phyloP scores from a whole-genome alignment of 148 eudicot species.

The Rheum nobile region DNA sequence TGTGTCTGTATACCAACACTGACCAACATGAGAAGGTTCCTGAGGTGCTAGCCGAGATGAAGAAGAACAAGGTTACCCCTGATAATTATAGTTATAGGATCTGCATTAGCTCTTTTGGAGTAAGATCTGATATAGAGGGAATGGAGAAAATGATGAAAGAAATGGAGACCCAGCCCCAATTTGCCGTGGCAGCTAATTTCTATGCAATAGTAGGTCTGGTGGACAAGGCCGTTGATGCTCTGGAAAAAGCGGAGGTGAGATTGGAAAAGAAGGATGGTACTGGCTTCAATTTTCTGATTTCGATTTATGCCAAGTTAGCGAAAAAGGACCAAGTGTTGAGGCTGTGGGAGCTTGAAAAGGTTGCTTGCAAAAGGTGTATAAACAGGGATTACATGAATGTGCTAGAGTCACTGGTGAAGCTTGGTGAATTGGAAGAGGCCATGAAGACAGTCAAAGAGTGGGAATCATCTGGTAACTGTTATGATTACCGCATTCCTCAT shows the following conservation, averaged over 20 bases:
- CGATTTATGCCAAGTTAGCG: slow-evolving; percentile 54
- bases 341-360: slow-evolving; percentile 74
- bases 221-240: slow-evolving; percentile 41
- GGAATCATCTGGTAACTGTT: slow-evolving; percentile 62
- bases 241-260: slow-evolving; percentile 60
- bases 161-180: slow-evolving; percentile 59
- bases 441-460: slow-evolving; percentile 61
- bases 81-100: slow-evolving; percentile 80
- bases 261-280: slow-evolving; percentile 43
- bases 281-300: slow-evolving; percentile 68
- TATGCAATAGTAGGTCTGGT: slow-evolving; percentile 43
- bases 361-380: slow-evolving; percentile 43
- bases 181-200: slow-evolving; percentile 59
- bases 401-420: slow-evolving; percentile 52
- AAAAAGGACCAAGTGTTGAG: slow-evolving; percentile 55
- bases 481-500: slow-evolving; percentile 57
- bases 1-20: slow-evolving; percentile 61
- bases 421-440: slow-evolving; percentile 56
- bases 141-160: slow-evolving; percentile 57
- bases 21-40: slow-evolving; percentile 55
- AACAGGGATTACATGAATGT: slow-evolving; percentile 63
- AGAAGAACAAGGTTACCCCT: slow-evolving; percentile 47
- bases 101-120: slow-evolving; percentile 70
- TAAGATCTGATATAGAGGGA: slow-evolving; percentile 46
- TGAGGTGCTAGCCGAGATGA: slow-evolving; percentile 60